These are phyloP conservation scores for Beauveria caledonica DNA, from an alignment of 2,329 filamentous ascomycete genomes.

Conservation along the genomic window DNA sequence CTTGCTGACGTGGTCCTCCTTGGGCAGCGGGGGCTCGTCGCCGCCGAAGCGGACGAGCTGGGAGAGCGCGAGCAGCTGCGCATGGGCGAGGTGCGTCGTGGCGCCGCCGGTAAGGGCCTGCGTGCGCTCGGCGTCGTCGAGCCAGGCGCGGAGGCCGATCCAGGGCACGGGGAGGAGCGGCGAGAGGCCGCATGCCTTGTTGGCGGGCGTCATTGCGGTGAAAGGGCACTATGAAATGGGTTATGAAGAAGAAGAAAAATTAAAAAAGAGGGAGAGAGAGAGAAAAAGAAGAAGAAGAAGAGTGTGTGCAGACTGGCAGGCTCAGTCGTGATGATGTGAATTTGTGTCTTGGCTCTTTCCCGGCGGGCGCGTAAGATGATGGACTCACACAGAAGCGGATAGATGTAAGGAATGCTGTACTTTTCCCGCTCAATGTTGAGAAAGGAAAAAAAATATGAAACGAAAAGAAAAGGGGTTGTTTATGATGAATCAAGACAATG, in stretches of 20 bases:
- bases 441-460: background rate
- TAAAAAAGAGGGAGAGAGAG: background rate
- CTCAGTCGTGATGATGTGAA: background rate
- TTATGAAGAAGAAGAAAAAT: background rate
- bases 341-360: background rate
- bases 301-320: background rate
- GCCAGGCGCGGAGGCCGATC: constrained; percentile 30
- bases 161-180: constrained; percentile 20
- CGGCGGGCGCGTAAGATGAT: background rate
- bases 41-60: constrained; percentile 27
- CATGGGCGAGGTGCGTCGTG: constrained; percentile 17
- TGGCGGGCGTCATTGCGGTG: background rate
- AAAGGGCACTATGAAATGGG: background rate
- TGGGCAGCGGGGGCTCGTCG: constrained; percentile 20
- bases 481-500: background rate
- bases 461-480: background rate
- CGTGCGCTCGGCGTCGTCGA: constrained; percentile 30
- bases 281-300: background rate
- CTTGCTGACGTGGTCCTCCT: constrained; percentile 21
- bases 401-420: too few relatives aligned
- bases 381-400: background rate
- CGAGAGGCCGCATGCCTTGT: background rate
- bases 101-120: constrained; percentile 20
- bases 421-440: too few relatives aligned
- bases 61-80: constrained; percentile 32